A percentile compares a stretch with the other conserved stretches of the same genome.
Conservation (phyloP, 2,329 filamentous ascomycete genomes). For the Alternaria viburni region DNA sequence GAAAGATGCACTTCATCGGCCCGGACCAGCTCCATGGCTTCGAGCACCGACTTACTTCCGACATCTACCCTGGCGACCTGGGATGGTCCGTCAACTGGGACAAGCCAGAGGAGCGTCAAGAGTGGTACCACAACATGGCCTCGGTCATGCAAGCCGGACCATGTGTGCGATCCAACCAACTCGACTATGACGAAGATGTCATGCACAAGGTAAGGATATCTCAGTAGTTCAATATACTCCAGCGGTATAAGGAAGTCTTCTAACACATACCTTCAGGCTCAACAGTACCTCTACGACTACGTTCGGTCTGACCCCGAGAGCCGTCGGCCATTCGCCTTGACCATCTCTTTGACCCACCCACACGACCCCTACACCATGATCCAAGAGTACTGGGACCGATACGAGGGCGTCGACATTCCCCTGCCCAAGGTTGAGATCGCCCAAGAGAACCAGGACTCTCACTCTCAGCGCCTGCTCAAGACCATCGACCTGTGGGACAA, state of each 20-base stretch:
- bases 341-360: constrained; percentile 90
- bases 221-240: neutral
- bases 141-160: constrained; percentile 89
- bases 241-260: neutral
- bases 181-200: constrained; percentile 95
- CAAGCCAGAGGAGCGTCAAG: constrained; percentile 78
- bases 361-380: constrained; percentile 96
- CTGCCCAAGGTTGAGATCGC: constrained; percentile 79
- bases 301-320: constrained; percentile 77
- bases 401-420: constrained; percentile 86
- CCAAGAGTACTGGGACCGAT: constrained; percentile 90
- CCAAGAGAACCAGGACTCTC: constrained; percentile 81
- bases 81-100: constrained; percentile 98
- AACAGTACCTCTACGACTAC: constrained; percentile 89
- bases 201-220: constrained; percentile 70
- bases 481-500: constrained; percentile 87
- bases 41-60: constrained; percentile 83
- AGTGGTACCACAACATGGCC: constrained; percentile 95
- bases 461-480: constrained; percentile 85
- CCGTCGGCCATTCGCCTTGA: constrained; percentile 80
- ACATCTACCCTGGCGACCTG: constrained; percentile 94
- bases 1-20: constrained; percentile 97
- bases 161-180: constrained; percentile 89
- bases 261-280: constrained; percentile 57
- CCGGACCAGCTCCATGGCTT: constrained; percentile 91